Conservation (phyloP, 345 rosid genomes). For the Eucalyptus guilfoylei region DNA sequence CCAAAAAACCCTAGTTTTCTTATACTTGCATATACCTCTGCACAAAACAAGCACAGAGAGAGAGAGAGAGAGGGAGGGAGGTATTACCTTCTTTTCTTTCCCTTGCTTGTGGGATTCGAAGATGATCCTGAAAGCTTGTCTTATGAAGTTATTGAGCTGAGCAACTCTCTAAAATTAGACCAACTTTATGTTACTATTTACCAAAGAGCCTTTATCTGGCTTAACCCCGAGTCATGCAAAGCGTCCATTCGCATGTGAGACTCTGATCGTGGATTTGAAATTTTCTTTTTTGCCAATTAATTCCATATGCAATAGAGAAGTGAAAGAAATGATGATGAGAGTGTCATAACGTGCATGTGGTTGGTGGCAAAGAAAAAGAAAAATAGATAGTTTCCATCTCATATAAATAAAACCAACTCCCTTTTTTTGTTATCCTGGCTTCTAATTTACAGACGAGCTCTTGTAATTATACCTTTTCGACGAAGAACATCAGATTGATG, state of each 20-base stretch:
- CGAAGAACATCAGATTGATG: neutral
- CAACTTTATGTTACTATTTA: neutral
- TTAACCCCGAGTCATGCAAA: neutral
- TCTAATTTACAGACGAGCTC: neutral
- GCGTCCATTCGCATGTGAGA: neutral
- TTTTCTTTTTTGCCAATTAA: neutral
- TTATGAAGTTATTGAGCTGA: neutral
- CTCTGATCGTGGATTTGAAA: neutral
- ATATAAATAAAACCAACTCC: neutral
- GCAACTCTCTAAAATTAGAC: neutral
- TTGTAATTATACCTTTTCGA: neutral
- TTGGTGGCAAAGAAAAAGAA: neutral
- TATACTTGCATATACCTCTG: neutral
- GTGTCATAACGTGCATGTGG: neutral
- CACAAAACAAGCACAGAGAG: neutral
- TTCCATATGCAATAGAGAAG: neutral
- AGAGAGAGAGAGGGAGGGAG: neutral
- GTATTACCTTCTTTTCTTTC: neutral
- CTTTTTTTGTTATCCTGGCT: neutral
- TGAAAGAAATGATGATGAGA: neutral
- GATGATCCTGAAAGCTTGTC: neutral
- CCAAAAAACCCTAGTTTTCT: slow-evolving; percentile 2
- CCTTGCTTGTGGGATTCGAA: neutral
- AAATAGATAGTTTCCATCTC: neutral
- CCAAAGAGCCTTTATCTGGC: neutral